phyloP scores from a whole-genome alignment of 176 grass and related monocot species.

The Metroxylon sagu region DNA sequence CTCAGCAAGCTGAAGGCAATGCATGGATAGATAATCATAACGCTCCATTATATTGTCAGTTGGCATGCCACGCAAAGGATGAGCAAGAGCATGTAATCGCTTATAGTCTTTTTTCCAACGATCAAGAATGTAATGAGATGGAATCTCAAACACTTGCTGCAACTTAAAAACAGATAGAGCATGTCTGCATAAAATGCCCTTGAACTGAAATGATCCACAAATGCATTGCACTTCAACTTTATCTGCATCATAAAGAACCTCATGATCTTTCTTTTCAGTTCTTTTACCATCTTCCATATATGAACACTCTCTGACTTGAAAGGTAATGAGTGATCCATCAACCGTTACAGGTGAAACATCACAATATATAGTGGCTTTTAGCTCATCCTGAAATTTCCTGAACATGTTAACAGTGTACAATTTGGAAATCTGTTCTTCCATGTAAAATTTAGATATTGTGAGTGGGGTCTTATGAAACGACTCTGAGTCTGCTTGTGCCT shows the following conservation, averaged over 20 bases:
- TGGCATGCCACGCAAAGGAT: constrained; percentile 25
- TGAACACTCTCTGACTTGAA: constrained; percentile 86
- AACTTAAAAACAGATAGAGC: constrained; percentile 81
- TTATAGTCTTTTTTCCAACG: constrained; percentile 90
- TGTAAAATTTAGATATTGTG: constrained; percentile 88
- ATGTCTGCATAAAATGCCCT: constrained; percentile 89
- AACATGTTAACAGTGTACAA: constrained; percentile 90
- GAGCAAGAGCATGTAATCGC: constrained; percentile 48
- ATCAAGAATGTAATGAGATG: constrained; percentile 60
- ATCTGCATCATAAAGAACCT: constrained; percentile 67
- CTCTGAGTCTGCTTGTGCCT: constrained; percentile 74
- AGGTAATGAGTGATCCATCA: constrained; percentile 45
- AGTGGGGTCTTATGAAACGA: constrained; percentile 79
- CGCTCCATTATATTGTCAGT: constrained; percentile 30
- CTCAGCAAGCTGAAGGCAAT: constrained; percentile 48
- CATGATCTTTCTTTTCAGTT: constrained; percentile 53
- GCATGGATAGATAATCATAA: constrained; percentile 42
- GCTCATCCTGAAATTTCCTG: constrained; percentile 89
- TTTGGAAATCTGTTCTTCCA: constrained; percentile 90
- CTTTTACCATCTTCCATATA: constrained; percentile 81
- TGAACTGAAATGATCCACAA: constrained; percentile 78
- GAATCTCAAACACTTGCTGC: constrained; percentile 83
- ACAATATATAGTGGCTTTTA: constrained; percentile 97
- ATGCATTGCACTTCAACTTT: constrained; percentile 51
- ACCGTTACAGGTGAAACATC: constrained; percentile 61